These are phyloP conservation scores for Astrocystis sublimbata DNA, from an alignment of 495 filamentous ascomycete species.

Conservation along the genomic window DNA sequence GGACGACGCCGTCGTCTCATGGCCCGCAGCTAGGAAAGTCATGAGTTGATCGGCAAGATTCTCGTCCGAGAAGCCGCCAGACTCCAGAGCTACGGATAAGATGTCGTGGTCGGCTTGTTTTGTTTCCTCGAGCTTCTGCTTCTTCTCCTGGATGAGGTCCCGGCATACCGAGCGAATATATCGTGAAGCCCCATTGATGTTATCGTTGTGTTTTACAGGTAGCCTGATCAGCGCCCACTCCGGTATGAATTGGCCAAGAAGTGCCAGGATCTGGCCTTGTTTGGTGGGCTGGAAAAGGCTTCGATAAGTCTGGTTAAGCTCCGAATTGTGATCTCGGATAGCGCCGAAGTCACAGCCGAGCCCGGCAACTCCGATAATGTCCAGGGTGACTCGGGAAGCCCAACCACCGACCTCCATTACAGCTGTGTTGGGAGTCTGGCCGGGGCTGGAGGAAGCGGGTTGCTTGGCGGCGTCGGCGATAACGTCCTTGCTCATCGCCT, in stretches of 20 bases:
- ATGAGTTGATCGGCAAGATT: conserved; percentile 88
- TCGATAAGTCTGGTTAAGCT: conserved; percentile 68
- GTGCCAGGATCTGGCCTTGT: conserved; percentile 44
- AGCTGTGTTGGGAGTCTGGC: conserved; percentile 43
- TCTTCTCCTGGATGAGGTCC: conserved; percentile 68
- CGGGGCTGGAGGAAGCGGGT: conserved; percentile 33
- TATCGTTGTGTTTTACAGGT: conserved; percentile 67
- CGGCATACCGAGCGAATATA: conserved; percentile 64
- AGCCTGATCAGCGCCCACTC: conserved; percentile 51
- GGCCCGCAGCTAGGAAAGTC: conserved; percentile 92
- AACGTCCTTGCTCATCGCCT: conserved; percentile 48
- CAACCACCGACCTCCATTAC: conserved; percentile 69
- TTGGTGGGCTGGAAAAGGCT: conserved; percentile 52
- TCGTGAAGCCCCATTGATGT: conserved; percentile 53
- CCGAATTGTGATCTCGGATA: conserved; percentile 62
- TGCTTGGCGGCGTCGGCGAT: conserved; percentile 32
- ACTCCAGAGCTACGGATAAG: conserved; percentile 76
- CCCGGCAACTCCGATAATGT: conserved; percentile 83
- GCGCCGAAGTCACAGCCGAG: conserved; percentile 79
- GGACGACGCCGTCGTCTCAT: conserved; percentile 66
- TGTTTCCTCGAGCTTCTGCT: conserved; percentile 56
- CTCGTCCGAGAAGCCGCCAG: conserved; percentile 74
- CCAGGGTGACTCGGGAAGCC: conserved; percentile 74
- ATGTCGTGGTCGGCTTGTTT: conserved; percentile 68
- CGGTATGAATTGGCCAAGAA: conserved; percentile 51